Conservation (phyloP, 2,329 filamentous ascomycete species). For the Phyllosticta paracitricarpa region DNA sequence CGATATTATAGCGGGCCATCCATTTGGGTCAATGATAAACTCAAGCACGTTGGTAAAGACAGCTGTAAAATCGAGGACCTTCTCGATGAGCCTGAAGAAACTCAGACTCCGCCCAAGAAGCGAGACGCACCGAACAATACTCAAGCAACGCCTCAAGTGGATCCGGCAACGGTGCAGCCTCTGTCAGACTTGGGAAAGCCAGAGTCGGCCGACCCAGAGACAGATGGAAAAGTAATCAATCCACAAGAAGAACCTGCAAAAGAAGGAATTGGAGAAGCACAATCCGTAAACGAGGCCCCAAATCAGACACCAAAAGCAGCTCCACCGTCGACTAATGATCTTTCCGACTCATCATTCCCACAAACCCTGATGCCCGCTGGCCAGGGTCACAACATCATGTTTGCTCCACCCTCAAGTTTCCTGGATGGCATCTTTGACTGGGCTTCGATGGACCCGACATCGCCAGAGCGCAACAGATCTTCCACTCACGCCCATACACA, state of each 20-base stretch:
- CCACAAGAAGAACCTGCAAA: background rate
- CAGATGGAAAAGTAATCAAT: background rate
- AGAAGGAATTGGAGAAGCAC: background rate
- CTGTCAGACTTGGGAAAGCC: background rate
- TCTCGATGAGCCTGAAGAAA: slow-evolving; percentile 16
- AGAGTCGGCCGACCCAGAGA: background rate
- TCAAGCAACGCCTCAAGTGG: background rate
- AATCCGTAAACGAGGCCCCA: background rate
- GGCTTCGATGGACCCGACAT: slow-evolving; percentile 12
- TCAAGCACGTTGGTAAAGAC: slow-evolving; percentile 52
- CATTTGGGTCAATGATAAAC: slow-evolving; percentile 65
- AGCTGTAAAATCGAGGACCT: slow-evolving; percentile 26
- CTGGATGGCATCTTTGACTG: slow-evolving; percentile 31
- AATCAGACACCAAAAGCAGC: background rate
- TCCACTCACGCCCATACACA: slow-evolving; percentile 6
- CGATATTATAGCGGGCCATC: slow-evolving; percentile 91
- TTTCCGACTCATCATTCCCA: background rate
- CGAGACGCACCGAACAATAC: background rate
- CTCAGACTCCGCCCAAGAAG: background rate
- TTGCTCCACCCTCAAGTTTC: slow-evolving; percentile 25
- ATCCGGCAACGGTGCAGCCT: background rate
- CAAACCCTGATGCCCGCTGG: background rate
- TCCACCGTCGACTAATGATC: background rate
- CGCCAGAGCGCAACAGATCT: slow-evolving; percentile 7
- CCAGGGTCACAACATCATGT: slow-evolving; percentile 19